These are phyloP conservation scores for Chamaecyparis obtusa DNA, from an alignment of 75 land plant genomes.

Conservation along the genomic window DNA sequence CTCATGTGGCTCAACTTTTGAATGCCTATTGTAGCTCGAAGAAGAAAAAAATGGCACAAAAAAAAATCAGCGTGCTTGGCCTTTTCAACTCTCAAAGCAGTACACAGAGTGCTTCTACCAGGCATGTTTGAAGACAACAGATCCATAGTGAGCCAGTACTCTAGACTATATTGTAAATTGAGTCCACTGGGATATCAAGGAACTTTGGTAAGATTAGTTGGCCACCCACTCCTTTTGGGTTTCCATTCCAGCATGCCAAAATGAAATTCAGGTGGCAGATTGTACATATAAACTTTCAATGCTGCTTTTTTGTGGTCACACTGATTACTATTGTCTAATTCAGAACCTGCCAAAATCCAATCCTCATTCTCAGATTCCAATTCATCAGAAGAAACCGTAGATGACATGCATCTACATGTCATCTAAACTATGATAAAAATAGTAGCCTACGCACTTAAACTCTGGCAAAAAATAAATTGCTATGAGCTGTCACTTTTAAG, in stretches of 20 bases:
- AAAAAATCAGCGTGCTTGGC: conserved; percentile 65
- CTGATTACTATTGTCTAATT: not conserved
- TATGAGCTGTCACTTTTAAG: too few relatives aligned
- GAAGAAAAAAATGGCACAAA: conserved; percentile 93
- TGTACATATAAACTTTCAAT: conserved; percentile 81
- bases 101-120: conserved; percentile 47
- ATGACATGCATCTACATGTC: not conserved
- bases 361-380: too few relatives aligned
- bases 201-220: conserved; percentile 31
- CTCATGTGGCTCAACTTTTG: too few relatives aligned
- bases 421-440: not conserved
- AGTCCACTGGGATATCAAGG: conserved; percentile 86
- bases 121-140: too few relatives aligned
- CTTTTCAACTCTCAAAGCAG: conserved; percentile 60
- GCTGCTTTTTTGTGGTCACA: conserved; percentile 31
- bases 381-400: not conserved
- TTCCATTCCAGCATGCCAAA: conserved; percentile 70
- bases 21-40: conserved; percentile 74
- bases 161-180: conserved; percentile 79
- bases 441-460: too few relatives aligned
- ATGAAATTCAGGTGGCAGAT: conserved; percentile 83
- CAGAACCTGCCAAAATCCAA: not conserved
- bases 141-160: too few relatives aligned
- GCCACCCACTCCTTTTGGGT: too few relatives aligned
- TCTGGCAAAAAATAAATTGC: too few relatives aligned